Base-by-base conservation (phyloP, 2,329 filamentous ascomycete species). In the Grosmannia serpens region DNA sequence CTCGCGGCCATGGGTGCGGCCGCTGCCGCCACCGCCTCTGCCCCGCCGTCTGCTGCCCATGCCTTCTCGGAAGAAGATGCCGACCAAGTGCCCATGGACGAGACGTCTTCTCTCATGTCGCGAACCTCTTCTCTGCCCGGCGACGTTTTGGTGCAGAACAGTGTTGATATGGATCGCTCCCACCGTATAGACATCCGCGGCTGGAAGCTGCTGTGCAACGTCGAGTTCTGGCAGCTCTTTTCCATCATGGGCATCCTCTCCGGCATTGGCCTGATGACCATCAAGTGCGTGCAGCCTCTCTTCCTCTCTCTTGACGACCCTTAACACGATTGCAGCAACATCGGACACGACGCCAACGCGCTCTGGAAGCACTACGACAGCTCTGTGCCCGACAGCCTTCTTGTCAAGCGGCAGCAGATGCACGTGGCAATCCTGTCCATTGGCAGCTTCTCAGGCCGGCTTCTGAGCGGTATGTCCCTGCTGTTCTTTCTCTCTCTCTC, bases 211-310 rank as follows among this genome's bases (percentile, higher is more conserved):
- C 74, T 96, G 35, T 77, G 76, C 57, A 84, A 81, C 61, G 67
- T 85, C 53, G 87, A 95, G 64, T 99, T 97, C 71, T 97, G 91
- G 91, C 88, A 95, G 67, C 74, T 95, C 31, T 97, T 95, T 71
- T 72, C 81, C 59, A 84, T 96, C 64, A 89, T 99, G 81, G 91
- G 86, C 46, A 81, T 96, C n/a, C 77, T 97, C 62, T 90, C 91
- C 6, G 94, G 94, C 56, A 88, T 96, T 65, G 94, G 94, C 13
- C 75, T 99, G 64, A 99, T 99, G 94, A 97, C 92, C 0, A 99
- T 99, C 74, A 99, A 99, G 91, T 95, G 35, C 2, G 35, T 38
- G 15, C 10, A 31, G 78, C 72, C 87, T 22, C 15, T n/a, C 35
- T 22, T 20, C 27, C 35, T 13, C 29, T 38, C 20, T 52, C 31